Conservation (phyloP, 2,329 filamentous ascomycete species). For the Lachnum nothofagi region DNA sequence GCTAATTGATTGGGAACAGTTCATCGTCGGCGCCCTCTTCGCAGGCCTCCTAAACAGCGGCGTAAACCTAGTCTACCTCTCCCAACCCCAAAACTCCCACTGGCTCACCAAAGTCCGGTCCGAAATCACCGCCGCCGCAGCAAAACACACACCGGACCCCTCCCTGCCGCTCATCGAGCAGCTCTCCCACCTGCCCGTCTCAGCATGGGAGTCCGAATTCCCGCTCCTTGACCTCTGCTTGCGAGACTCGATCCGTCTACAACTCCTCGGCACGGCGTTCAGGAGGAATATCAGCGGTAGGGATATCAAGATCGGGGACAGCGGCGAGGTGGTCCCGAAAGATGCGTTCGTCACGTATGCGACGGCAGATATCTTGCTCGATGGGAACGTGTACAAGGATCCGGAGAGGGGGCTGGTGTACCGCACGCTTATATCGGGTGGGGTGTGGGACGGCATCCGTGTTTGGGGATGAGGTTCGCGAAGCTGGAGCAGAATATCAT, state of each 20-base stretch:
- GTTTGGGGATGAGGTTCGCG: slow-evolving; percentile 39
- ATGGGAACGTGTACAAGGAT: slow-evolving; percentile 45
- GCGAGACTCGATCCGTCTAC: slow-evolving; percentile 49
- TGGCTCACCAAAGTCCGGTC: slow-evolving; percentile 43
- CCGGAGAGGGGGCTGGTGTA: slow-evolving; percentile 42
- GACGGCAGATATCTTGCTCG: slow-evolving; percentile 44
- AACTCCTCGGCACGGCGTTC: slow-evolving; percentile 44
- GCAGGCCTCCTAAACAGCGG: slow-evolving; percentile 55
- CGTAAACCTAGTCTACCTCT: slow-evolving; percentile 49
- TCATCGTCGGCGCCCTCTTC: slow-evolving; percentile 50
- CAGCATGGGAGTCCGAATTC: slow-evolving; percentile 53
- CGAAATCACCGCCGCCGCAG: slow-evolving; percentile 44
- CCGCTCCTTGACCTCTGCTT: slow-evolving; percentile 48
- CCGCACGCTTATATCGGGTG: slow-evolving; percentile 14
- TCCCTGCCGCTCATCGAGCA: slow-evolving; percentile 15
- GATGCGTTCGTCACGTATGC: slow-evolving; percentile 44
- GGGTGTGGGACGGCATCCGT: slow-evolving; percentile 33
- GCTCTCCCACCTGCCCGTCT: slow-evolving; percentile 42
- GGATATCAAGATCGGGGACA: slow-evolving; percentile 41
- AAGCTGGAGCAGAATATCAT: slow-evolving; percentile 50
- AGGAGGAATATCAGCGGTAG: slow-evolving; percentile 46
- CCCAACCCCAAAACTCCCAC: slow-evolving; percentile 39
- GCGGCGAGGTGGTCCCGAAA: slow-evolving; percentile 46
- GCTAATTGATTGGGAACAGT: slow-evolving; percentile 31
- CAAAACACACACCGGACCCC: slow-evolving; percentile 34